Evolutionary conservation across 106 monocot species (phyloP).

Genomic region (Platanthera guangdongensis): DNA sequence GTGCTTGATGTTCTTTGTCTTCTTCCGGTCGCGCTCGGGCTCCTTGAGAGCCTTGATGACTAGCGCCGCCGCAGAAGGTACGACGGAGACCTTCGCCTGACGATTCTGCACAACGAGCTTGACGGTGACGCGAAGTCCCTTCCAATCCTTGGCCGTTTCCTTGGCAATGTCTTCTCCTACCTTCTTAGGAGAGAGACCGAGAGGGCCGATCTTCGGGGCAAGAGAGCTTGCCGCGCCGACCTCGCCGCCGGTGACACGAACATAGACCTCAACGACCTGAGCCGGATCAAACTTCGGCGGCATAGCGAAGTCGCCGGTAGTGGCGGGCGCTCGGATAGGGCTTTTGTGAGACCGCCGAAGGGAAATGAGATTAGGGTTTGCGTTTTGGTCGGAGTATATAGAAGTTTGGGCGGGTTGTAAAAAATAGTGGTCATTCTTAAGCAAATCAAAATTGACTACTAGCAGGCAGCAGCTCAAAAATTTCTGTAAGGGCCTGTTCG

Average conservation of each 20-base stretch:
- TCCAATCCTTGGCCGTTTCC: slow-evolving; percentile 64
- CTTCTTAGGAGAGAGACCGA: slow-evolving; percentile 62
- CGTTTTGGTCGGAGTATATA: too few species aligned
- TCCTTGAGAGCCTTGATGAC: slow-evolving; percentile 66
- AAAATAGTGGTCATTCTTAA: too few species aligned
- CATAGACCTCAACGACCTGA: slow-evolving; percentile 58
- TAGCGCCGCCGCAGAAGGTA: slow-evolving; percentile 49
- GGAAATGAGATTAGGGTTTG: too few species aligned
- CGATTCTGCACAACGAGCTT: slow-evolving; percentile 57
- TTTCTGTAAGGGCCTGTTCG: too few species aligned
- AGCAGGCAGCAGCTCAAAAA: too few species aligned
- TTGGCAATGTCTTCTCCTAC: slow-evolving; percentile 64
- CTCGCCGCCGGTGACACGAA: slow-evolving; percentile 58
- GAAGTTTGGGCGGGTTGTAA: too few species aligned
- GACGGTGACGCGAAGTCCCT: slow-evolving; percentile 64
- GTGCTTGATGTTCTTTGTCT: slow-evolving; percentile 62
- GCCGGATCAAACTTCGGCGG: slow-evolving; percentile 41
- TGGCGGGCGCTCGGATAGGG: too few species aligned
- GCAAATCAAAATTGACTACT: too few species aligned
- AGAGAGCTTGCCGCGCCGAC: slow-evolving; percentile 49
- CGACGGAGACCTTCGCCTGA: slow-evolving; percentile 56
- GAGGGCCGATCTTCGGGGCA: slow-evolving; percentile 52
- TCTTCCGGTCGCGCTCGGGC: slow-evolving; percentile 52
- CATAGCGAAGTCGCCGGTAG: too few species aligned
- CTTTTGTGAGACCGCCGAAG: too few species aligned